Evolutionary conservation across 1,139 yeast genomes (phyloP).

Genomic region (Kodamaea fungicola): DNA sequence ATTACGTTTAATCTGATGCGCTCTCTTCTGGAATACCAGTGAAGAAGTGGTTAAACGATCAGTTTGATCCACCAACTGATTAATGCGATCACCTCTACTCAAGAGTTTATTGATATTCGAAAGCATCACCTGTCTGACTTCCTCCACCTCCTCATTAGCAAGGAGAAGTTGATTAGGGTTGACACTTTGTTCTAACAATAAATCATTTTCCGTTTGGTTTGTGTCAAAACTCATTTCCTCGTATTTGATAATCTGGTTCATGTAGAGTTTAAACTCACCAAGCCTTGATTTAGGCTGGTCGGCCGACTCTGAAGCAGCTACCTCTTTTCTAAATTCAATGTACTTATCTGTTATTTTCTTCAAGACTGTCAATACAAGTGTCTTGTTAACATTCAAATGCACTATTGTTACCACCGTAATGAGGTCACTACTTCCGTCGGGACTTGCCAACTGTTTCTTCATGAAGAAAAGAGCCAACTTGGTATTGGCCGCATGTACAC

Average conservation of each 20-base stretch:
- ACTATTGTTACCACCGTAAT: constrained; percentile 49
- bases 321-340: constrained; percentile 36
- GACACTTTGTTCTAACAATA: constrained; percentile 13
- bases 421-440: constrained; percentile 47
- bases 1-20: constrained; percentile 58
- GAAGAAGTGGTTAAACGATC: constrained; percentile 69
- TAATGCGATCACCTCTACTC: constrained; percentile 78
- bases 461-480: constrained; percentile 45
- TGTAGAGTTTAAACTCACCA: constrained; percentile 49
- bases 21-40: constrained; percentile 67
- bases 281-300: constrained; percentile 21
- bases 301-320: constrained; percentile 11
- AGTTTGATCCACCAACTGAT: constrained; percentile 75
- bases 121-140: constrained; percentile 59
- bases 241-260: constrained; percentile 49
- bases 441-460: constrained; percentile 40
- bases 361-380: constrained; percentile 44
- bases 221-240: constrained; percentile 47
- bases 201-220: constrained; percentile 20
- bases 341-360: constrained; percentile 51
- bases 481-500: constrained; percentile 26
- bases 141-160: constrained; percentile 50
- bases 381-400: constrained; percentile 40
- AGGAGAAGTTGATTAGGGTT: constrained; percentile 39
- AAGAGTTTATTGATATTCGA: constrained; percentile 67